Conservation (phyloP, 805 yeast species). For the Tetrapisispora taiwanensis region DNA sequence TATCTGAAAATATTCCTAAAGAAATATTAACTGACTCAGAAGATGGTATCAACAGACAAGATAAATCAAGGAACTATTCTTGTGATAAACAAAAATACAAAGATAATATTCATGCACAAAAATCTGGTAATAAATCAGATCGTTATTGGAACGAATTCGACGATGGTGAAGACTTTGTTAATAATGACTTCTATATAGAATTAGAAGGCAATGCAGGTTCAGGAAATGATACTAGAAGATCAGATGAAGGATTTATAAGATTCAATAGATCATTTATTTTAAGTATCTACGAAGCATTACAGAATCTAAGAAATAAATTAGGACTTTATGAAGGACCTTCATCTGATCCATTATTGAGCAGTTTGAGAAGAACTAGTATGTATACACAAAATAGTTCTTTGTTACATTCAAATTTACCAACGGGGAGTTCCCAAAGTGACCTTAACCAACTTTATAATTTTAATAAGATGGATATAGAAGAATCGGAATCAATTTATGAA, state of each 20-base stretch:
- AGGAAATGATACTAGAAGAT: not conserved
- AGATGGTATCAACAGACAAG: not conserved
- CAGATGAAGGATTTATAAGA: constrained; percentile 18
- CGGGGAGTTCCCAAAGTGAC: constrained; percentile 7
- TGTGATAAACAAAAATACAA: not conserved
- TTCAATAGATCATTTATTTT: constrained; percentile 19
- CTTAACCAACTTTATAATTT: constrained; percentile 12
- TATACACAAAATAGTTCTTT: constrained; percentile 3
- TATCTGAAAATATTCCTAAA: constrained; percentile 5
- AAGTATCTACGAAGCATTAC: constrained; percentile 14
- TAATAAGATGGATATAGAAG: constrained; percentile 13
- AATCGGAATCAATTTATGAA: constrained; percentile 21
- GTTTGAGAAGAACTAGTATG: not conserved
- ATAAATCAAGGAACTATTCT: not conserved
- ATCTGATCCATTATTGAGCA: constrained; percentile 1
- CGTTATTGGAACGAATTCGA: constrained; percentile 30
- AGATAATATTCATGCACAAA: not conserved
- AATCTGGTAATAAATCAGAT: not conserved
- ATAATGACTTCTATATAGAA: constrained; percentile 8
- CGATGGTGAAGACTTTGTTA: constrained; percentile 21
- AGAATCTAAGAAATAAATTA: constrained; percentile 9
- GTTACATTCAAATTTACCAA: not conserved
- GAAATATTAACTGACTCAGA: not conserved
- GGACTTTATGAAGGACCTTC: not conserved
- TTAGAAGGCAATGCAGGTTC: not conserved